Conservation (phyloP, 2,329 filamentous ascomycete genomes). For the Cladophialophora carrionii region DNA sequence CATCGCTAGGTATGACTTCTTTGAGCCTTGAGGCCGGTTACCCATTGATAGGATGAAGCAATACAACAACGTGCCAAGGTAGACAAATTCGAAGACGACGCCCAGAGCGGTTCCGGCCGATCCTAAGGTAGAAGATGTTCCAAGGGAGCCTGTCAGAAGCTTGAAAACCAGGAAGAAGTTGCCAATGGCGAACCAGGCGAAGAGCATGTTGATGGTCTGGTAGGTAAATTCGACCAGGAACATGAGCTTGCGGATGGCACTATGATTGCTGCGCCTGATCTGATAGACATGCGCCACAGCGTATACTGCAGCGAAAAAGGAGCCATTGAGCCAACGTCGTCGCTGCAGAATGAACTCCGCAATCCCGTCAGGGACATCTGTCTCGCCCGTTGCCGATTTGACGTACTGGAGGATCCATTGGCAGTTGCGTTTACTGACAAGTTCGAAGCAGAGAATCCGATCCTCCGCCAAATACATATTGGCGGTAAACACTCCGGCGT, state of each 20-base stretch:
- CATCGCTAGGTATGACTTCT: slow-evolving; percentile 93
- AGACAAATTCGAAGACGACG: slow-evolving; percentile 93
- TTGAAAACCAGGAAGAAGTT: slow-evolving; percentile 99
- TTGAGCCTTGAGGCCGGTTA: slow-evolving; percentile 91
- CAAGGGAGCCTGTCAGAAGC: slow-evolving; percentile 87
- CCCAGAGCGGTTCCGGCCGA: slow-evolving; percentile 77
- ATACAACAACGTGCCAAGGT: slow-evolving; percentile 85
- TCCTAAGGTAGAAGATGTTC: slow-evolving; percentile 69
- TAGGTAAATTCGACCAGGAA: slow-evolving; percentile 93
- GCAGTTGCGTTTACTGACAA: slow-evolving; percentile 95
- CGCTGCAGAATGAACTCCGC: slow-evolving; percentile 95
- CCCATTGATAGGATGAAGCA: slow-evolving; percentile 95
- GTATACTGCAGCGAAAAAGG: slow-evolving; percentile 97
- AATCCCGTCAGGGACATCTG: slow-evolving; percentile 92
- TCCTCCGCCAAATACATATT: slow-evolving; percentile 66
- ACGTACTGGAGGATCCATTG: slow-evolving; percentile 98
- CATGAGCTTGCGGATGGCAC: slow-evolving; percentile 80
- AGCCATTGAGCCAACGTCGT: slow-evolving; percentile 97
- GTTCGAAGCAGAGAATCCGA: slow-evolving; percentile 65
- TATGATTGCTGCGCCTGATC: slow-evolving; percentile 92
- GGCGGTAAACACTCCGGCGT: slow-evolving; percentile 94
- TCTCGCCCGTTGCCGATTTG: slow-evolving; percentile 95
- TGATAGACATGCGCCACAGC: slow-evolving; percentile 94
- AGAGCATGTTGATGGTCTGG: slow-evolving; percentile 93
- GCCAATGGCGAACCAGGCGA: slow-evolving; percentile 96